These are phyloP conservation scores for Suhomyces terraborum DNA, from an alignment of 1,139 yeast genomes.

Conservation along the genomic window DNA sequence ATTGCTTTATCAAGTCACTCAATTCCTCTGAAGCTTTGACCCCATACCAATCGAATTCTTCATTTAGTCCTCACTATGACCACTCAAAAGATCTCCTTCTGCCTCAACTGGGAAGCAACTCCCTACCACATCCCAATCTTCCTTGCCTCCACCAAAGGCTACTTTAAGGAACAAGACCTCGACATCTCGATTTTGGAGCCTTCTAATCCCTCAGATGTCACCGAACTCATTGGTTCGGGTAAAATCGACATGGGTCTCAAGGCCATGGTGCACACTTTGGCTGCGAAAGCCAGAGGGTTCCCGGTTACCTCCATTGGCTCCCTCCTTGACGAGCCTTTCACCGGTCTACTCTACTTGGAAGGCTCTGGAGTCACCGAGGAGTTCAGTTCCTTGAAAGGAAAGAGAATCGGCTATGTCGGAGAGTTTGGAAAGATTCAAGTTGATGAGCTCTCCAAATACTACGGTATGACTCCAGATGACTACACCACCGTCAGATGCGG, in stretches of 20 bases:
- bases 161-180: constrained; percentile 51
- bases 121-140: constrained; percentile 59
- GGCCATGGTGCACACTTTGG: constrained; percentile 63
- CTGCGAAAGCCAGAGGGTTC: constrained; percentile 60
- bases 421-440: constrained; percentile 62
- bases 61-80: constrained; percentile 29
- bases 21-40: no score
- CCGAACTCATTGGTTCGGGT: constrained; percentile 58
- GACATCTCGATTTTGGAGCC: constrained; percentile 58
- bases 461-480: constrained; percentile 57
- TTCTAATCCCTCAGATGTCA: constrained; percentile 60
- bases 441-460: constrained; percentile 57
- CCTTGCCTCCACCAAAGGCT: constrained; percentile 54
- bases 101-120: constrained; percentile 58
- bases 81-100: constrained; percentile 52
- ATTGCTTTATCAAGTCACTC: background rate
- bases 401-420: constrained; percentile 58
- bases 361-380: constrained; percentile 54
- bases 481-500: constrained; percentile 64
- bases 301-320: constrained; percentile 61
- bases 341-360: constrained; percentile 55
- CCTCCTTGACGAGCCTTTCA: constrained; percentile 58
- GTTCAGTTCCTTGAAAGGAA: constrained; percentile 54
- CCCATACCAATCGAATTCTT: no score
- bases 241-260: constrained; percentile 61